A percentile compares a stretch with the other conserved stretches of the same genome.
These are phyloP conservation scores for Tuber calosporum DNA, from an alignment of 495 filamentous ascomycete genomes.

Conservation along the genomic window DNA sequence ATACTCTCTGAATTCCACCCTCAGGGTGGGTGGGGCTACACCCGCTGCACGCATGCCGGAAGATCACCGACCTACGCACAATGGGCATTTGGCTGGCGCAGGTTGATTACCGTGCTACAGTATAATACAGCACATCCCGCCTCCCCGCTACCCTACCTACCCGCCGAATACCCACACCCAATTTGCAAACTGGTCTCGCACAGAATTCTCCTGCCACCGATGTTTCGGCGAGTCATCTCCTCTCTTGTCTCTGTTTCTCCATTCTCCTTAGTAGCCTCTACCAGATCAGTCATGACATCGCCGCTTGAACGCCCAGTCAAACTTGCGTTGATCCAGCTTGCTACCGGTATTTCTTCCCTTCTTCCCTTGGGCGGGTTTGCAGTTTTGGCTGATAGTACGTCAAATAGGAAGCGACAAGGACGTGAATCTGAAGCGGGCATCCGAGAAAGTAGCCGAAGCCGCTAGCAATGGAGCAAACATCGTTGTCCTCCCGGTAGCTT, in stretches of 20 bases:
- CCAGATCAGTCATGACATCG: slow-evolving; percentile 46
- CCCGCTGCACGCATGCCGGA: too few relatives aligned
- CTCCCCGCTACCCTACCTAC: not conserved
- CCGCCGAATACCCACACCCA: not conserved
- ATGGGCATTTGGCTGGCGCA: not conserved
- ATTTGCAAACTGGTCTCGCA: not conserved
- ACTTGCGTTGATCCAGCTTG: slow-evolving; percentile 74
- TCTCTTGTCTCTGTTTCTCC: slow-evolving; percentile 8
- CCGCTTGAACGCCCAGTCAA: slow-evolving; percentile 68
- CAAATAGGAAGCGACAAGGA: slow-evolving; percentile 69
- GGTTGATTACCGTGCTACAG: not conserved
- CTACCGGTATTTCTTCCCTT: slow-evolving; percentile 50
- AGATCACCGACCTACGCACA: too few relatives aligned
- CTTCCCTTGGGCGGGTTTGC: not conserved
- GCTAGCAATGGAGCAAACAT: slow-evolving; percentile 65
- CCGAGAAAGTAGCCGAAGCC: slow-evolving; percentile 75
- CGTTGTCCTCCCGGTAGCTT: slow-evolving; percentile 52
- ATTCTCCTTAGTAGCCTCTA: slow-evolving; percentile 5
- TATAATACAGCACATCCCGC: not conserved
- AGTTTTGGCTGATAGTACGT: not conserved
- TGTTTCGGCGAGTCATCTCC: slow-evolving; percentile 32
- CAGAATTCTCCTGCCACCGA: not conserved
- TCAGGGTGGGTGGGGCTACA: too few relatives aligned
- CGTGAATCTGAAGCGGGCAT: slow-evolving; percentile 73
- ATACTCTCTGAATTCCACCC: too few relatives aligned